Base-by-base conservation (phyloP, 192 early-diverging fungal genomes). In the Neocallimastix lanati region DNA sequence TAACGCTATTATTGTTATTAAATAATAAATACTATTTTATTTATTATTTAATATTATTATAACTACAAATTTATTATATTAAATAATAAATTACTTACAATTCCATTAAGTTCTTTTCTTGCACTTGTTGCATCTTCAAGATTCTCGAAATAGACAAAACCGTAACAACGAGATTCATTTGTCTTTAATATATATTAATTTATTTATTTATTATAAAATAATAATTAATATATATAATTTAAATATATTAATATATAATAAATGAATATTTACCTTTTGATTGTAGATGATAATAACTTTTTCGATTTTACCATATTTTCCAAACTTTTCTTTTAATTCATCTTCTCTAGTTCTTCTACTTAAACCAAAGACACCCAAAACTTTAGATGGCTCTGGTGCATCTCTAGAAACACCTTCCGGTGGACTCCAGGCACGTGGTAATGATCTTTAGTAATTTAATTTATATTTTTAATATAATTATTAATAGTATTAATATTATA, bases 361-460 rank as follows among this genome's bases (percentile, higher is more conserved):
- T 77, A 93, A 82, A 28, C 90, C 91, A 84, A 93, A 93, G 14
- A 93, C 92, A 77, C 92, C 92, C 33, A 93, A 83, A 76, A 93
- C 90, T 21, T 50, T 50, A 21, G 16, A 50, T 50, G 40, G 40
- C 21, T 50, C 40, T 50, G 40, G 40, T 2, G 40, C 40, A 50
- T 50, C 40, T 50, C 40, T 50, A 2, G 40, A 21, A 21, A 50
- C 40, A 50, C 40, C 40, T 50, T 16, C 40, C 21, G 40, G 40
- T 21, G 40, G 40, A 50, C 40, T 50, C 40, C 40, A 50, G 2
- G 40, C 16, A 50, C 40, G 40, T 21, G 40, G 40, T 50, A 18
- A 18, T 50, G 40, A 50, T 50, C 40, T 50, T 50, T 50, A 4
- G 1, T 50, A n/a, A n/a, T n/a, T n/a, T n/a, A n/a, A n/a, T n/a